Base-by-base conservation (phyloP, 768 basidiomycete genomes). In the Rhizopogon salebrosus region DNA sequence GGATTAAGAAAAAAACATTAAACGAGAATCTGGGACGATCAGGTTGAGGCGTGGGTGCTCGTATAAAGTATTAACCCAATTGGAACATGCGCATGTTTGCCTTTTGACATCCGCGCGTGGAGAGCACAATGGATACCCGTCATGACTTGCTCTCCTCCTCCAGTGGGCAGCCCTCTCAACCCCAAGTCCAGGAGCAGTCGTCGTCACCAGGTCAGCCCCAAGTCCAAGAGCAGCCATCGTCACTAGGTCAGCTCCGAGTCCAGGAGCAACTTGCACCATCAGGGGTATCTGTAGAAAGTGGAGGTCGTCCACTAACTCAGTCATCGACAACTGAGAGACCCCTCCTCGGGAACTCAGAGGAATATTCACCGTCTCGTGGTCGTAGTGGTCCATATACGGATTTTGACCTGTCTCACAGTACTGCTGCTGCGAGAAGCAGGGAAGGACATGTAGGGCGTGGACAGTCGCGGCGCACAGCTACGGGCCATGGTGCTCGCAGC, bases 71-170 rank as follows among this genome's bases (percentile, higher is more conserved):
- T 34, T 34, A 29, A 29, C 27, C n/a, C n/a, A 29, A 29, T 9
- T 29, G n/a, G n/a, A n/a, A n/a, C 9, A 29, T 34, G 31, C 31
- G 9, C 27, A 9, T 29, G 27, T 2, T 29, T 34, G 11, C 20
- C 29, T 22, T 34, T 14, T 34, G 29, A 18, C 29, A 27, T 34
- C 39, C 16, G 37, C 39, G n/a, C 51, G 31, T 37, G 24, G 14
- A 49, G 22, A 43, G 5, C 23, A 67, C 27, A 26, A 46, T 66
- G 64, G 54, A 68, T 41, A 36, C 11, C 11, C 45, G 42, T 2
- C 55, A 18, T 38, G 31, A 49, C 4, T 20, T 48, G 9, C 56
- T 22, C 6, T 3, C 5, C 20, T 9, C 8, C 8, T 14, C 24
- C 3, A 29, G 22, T 10, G 43, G 14, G 43, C 29, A 31, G 8